Evolutionary conservation across 352 stramenopile species (phyloP).

Genomic region (Thalassiosira oceanica): DNA sequence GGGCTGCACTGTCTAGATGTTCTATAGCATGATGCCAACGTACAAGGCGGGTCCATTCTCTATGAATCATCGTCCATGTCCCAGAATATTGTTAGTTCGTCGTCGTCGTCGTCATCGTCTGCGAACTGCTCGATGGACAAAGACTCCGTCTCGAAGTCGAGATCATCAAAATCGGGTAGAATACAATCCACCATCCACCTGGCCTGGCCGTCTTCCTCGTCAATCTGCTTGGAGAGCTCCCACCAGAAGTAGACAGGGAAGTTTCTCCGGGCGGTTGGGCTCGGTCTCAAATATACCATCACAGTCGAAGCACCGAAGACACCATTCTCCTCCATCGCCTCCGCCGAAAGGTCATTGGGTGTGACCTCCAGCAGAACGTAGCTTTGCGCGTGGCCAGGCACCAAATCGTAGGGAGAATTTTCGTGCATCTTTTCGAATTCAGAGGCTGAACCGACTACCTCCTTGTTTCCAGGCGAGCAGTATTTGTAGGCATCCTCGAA

Average conservation of each 20-base stretch:
- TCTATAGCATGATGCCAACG: too few species aligned
- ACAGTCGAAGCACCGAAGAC: conserved; percentile 3
- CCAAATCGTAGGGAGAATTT: conserved; percentile 29
- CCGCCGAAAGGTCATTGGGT: neutral
- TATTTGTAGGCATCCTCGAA: conserved; percentile 11
- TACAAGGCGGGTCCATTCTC: too few species aligned
- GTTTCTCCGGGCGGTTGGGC: neutral
- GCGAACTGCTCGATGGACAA: conserved; percentile 34
- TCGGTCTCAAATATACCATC: conserved; percentile 28
- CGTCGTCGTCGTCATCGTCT: conserved; percentile 22
- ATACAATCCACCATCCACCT: conserved; percentile 46
- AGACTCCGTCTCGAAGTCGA: conserved; percentile 42
- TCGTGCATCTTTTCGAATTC: conserved; percentile 19
- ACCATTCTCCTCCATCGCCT: conserved; percentile 7
- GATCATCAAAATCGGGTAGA: conserved; percentile 50
- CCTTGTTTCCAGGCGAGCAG: conserved; percentile 20
- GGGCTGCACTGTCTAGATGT: too few species aligned
- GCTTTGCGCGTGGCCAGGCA: conserved; percentile 20
- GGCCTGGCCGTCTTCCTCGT: conserved; percentile 3
- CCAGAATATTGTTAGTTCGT: conserved; percentile 22
- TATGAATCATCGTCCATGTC: conserved; percentile 26
- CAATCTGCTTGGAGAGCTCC: conserved; percentile 25
- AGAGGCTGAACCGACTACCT: conserved; percentile 12
- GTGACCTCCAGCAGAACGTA: conserved; percentile 39
- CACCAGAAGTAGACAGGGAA: conserved; percentile 48